These are phyloP conservation scores for Chenopodium berlandieri DNA, from an alignment of 148 eudicot genomes.

Conservation along the genomic window DNA sequence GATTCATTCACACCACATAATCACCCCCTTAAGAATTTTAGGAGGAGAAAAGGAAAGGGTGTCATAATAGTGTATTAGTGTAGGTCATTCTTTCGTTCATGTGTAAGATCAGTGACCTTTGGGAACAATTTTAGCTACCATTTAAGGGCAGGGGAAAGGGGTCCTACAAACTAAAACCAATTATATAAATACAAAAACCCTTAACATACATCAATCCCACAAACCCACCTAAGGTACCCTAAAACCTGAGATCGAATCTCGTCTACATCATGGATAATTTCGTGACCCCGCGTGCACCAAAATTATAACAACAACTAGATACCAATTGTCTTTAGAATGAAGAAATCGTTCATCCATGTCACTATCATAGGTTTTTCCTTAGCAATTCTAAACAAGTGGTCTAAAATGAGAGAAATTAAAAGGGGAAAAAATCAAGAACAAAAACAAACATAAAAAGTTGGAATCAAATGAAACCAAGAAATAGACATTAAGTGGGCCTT, in stretches of 20 bases:
- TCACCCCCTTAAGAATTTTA: not conserved
- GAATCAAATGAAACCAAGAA: slow-evolving; percentile 16
- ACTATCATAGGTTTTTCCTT: slow-evolving; percentile 18
- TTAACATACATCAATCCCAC: slow-evolving; percentile 15
- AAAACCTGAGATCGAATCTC: too few relatives aligned
- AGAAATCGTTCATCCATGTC: slow-evolving; percentile 16
- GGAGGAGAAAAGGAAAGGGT: slow-evolving; percentile 9
- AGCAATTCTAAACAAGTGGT: slow-evolving; percentile 16
- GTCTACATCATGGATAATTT: too few relatives aligned
- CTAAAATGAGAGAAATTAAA: slow-evolving; percentile 16
- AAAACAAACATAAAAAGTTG: slow-evolving; percentile 25
- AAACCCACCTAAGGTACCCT: not conserved
- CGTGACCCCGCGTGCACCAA: too few relatives aligned
- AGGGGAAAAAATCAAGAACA: slow-evolving; percentile 16
- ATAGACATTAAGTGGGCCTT: slow-evolving; percentile 30
- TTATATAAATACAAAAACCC: slow-evolving; percentile 8
- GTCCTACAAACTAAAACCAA: slow-evolving; percentile 27
- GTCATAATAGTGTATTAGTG: not conserved
- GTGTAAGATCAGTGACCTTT: slow-evolving; percentile 38
- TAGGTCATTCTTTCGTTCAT: slow-evolving; percentile 28
- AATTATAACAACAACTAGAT: slow-evolving; percentile 7
- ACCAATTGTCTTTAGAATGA: slow-evolving; percentile 11
- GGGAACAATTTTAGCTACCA: slow-evolving; percentile 26
- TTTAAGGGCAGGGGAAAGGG: slow-evolving; percentile 23
- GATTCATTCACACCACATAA: slow-evolving; percentile 11